Evolutionary conservation across 495 filamentous ascomycete species (phyloP).

Genomic region (Zalerion maritima): DNA sequence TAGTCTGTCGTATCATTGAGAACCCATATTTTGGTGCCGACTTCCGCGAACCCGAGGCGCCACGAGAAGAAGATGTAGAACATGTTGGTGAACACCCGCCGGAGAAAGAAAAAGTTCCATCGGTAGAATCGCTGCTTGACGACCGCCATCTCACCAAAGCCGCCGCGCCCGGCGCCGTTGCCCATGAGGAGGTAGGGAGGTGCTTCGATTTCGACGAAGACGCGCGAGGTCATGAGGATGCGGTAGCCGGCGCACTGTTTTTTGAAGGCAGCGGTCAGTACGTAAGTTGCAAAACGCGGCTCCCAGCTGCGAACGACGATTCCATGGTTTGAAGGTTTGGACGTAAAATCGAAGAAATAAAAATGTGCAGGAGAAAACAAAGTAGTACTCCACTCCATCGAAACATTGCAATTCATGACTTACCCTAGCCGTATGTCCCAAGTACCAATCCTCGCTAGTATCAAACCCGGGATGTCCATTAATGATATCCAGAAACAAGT

Average conservation of each 20-base stretch:
- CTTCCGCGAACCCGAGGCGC: conserved; percentile 35
- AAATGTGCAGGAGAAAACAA: too few species aligned
- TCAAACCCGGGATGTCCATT: too few species aligned
- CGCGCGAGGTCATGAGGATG: conserved; percentile 33
- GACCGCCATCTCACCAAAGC: conserved; percentile 38
- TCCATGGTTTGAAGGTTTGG: too few species aligned
- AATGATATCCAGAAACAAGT: too few species aligned
- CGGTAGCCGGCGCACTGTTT: too few species aligned
- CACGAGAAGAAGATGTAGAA: conserved; percentile 30
- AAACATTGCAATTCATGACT: too few species aligned
- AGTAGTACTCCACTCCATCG: too few species aligned
- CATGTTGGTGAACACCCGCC: conserved; percentile 32
- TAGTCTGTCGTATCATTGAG: conserved; percentile 27
- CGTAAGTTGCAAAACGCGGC: conserved; percentile 25
- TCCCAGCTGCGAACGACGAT: too few species aligned
- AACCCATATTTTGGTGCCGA: conserved; percentile 28
- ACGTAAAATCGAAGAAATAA: too few species aligned
- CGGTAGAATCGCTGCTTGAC: conserved; percentile 33
- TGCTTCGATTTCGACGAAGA: conserved; percentile 35
- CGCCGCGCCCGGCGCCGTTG: too few species aligned
- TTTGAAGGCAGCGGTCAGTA: conserved; percentile 27
- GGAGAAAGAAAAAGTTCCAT: conserved; percentile 39
- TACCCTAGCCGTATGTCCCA: too few species aligned
- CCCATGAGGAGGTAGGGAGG: conserved; percentile 26
- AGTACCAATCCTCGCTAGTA: too few species aligned